Evolutionary conservation across 768 basidiomycete species (phyloP).

Genomic region (Fomitopsis serialis): DNA sequence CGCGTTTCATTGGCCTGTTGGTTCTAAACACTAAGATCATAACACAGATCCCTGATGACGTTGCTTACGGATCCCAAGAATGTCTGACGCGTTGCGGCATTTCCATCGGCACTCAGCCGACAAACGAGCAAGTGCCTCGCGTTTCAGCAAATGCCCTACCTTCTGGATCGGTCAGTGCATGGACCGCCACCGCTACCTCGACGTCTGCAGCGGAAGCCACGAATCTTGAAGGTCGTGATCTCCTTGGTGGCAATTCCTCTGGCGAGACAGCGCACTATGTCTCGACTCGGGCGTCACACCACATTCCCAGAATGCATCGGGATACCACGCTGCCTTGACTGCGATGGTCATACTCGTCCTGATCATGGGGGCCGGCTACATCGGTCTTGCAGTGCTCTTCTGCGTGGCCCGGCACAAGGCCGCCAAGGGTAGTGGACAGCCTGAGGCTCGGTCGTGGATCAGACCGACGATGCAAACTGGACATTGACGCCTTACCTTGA

Average conservation of each 20-base stretch:
- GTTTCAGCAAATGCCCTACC: constrained; percentile 21
- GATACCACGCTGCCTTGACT: constrained; percentile 8
- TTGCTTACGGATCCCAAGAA: constrained; percentile 22
- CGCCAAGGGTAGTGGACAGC: neutral
- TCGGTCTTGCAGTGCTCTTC: constrained; percentile 16
- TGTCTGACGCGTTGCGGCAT: constrained; percentile 24
- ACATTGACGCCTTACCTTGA: constrained; percentile 10
- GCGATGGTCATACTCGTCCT: constrained; percentile 16
- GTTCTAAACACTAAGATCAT: neutral
- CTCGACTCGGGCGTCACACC: neutral
- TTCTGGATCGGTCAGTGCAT: neutral
- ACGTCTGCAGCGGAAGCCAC: constrained; percentile 7
- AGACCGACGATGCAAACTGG: constrained; percentile 15
- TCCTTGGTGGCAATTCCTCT: constrained; percentile 8
- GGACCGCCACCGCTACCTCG: constrained; percentile 1
- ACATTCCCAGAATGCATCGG: neutral
- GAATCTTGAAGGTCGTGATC: constrained; percentile 13
- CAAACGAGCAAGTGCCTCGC: constrained; percentile 23
- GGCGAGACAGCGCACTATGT: too few relatives aligned
- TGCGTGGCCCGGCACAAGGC: constrained; percentile 6
- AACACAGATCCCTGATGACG: constrained; percentile 25
- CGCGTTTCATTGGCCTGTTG: too few relatives aligned
- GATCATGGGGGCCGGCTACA: constrained; percentile 16
- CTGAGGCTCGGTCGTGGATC: constrained; percentile 5
- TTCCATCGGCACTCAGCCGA: constrained; percentile 18